A percentile compares a stretch with the other conserved stretches of the same genome.
These are phyloP conservation scores for Podaxis rugospora DNA, from an alignment of 768 basidiomycete species.

Conservation along the genomic window DNA sequence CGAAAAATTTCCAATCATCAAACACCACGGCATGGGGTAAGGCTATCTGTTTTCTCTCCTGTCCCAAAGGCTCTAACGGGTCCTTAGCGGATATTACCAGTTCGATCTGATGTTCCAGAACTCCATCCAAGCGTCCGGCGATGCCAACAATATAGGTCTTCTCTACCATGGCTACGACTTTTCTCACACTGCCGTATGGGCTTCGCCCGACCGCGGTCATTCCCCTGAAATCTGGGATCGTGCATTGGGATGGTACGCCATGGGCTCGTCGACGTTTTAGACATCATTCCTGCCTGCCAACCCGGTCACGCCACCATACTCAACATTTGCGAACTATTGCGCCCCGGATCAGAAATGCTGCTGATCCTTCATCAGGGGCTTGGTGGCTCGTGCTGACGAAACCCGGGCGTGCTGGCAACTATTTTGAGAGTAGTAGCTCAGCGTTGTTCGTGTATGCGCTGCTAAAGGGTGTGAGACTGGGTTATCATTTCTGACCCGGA, in stretches of 20 bases:
- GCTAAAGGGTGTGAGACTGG: constrained; percentile 37
- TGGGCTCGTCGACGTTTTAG: constrained; percentile 43
- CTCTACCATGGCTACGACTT: constrained; percentile 48
- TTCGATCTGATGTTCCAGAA: constrained; percentile 40
- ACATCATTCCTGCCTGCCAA: constrained; percentile 30
- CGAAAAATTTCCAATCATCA: constrained; percentile 26
- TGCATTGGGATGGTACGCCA: constrained; percentile 42
- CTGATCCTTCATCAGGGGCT: constrained; percentile 33
- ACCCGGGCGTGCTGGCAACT: constrained; percentile 39
- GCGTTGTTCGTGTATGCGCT: constrained; percentile 45
- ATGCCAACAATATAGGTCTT: constrained; percentile 35
- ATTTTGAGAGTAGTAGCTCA: constrained; percentile 44
- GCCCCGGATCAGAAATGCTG: constrained; percentile 32
- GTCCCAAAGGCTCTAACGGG: constrained; percentile 4
- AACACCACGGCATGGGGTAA: constrained; percentile 35
- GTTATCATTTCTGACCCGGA: constrained; percentile 33
- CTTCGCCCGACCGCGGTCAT: constrained; percentile 39
- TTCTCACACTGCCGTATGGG: constrained; percentile 39
- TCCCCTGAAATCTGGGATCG: constrained; percentile 47
- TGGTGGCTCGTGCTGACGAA: constrained; percentile 50
- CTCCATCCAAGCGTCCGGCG: constrained; percentile 32
- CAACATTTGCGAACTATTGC: constrained; percentile 27
- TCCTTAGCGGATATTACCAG: constrained; percentile 31
- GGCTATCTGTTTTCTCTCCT: constrained; percentile 7
- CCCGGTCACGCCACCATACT: constrained; percentile 26